phyloP scores from a whole-genome alignment of 2,329 filamentous ascomycete genomes.

The Ascochyta lentis region DNA sequence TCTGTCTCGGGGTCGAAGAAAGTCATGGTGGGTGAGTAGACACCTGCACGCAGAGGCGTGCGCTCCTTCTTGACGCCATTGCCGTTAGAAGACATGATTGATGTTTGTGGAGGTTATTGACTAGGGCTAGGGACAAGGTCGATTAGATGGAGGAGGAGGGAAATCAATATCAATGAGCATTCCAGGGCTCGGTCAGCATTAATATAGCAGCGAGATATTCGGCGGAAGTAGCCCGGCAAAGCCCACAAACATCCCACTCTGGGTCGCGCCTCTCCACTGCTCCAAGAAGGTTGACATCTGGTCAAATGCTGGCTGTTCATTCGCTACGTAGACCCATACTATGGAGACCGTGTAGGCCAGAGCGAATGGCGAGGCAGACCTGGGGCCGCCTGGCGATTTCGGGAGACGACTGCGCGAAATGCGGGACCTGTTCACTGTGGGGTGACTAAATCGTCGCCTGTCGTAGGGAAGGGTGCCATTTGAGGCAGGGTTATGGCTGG shows the following conservation, averaged over 20 bases:
- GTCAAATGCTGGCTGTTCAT: constrained; percentile 32
- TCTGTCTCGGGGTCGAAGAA: constrained; percentile 87
- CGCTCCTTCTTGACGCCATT: constrained; percentile 49
- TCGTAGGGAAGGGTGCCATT: constrained; percentile 27
- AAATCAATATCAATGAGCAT: constrained; percentile 19
- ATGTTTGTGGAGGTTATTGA: constrained; percentile 11
- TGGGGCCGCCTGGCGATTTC: constrained; percentile 34
- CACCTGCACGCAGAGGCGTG: constrained; percentile 76
- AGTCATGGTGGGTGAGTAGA: constrained; percentile 89
- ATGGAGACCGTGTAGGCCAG: constrained; percentile 31
- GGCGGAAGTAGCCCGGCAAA: constrained; percentile 42
- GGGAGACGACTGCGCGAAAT: constrained; percentile 43
- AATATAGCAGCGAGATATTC: constrained; percentile 47
- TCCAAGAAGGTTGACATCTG: constrained; percentile 30
- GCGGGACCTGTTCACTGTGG: constrained; percentile 41
- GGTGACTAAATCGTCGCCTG: constrained; percentile 45
- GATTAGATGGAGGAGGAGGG: constrained; percentile 24
- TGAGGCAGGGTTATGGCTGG: constrained; percentile 33
- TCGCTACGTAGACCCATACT: constrained; percentile 27
- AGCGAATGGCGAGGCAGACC: constrained; percentile 32
- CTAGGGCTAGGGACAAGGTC: constrained; percentile 11
- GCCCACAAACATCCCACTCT: constrained; percentile 43
- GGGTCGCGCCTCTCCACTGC: constrained; percentile 29
- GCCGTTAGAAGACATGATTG: constrained; percentile 41
- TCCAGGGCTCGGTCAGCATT: constrained; percentile 45